Conservation (phyloP, 495 filamentous ascomycete species). For the Aspergillus panamensis region DNA sequence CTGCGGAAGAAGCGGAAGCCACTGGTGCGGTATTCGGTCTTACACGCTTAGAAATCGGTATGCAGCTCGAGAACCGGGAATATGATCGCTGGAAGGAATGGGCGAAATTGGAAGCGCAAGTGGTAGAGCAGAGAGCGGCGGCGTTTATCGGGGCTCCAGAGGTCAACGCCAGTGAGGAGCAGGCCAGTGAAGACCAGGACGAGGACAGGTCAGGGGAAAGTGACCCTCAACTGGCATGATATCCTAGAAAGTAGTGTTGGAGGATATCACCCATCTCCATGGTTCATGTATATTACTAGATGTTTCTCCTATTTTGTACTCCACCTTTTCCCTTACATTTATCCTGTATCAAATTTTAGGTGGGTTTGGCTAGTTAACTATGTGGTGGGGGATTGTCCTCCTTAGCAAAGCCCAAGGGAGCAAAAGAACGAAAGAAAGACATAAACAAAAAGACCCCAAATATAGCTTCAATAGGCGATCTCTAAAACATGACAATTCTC, state of each 20-base stretch:
- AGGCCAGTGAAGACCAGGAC: too few relatives aligned
- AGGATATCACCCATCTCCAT: conserved; percentile 17
- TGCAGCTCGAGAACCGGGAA: conserved; percentile 73
- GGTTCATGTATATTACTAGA: conserved; percentile 37
- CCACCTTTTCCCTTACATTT: not conserved
- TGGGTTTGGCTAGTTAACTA: not conserved
- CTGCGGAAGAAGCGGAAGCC: conserved; percentile 80
- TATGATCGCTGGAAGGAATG: conserved; percentile 81
- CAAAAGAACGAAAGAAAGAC: not conserved
- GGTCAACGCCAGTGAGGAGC: conserved; percentile 19
- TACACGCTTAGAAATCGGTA: conserved; percentile 65
- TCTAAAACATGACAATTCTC: not conserved
- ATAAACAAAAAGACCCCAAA: not conserved
- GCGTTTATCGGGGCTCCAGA: conserved; percentile 36
- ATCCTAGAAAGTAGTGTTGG: conserved; percentile 3
- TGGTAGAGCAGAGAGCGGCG: conserved; percentile 29
- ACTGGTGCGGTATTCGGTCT: conserved; percentile 86
- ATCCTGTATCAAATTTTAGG: conserved; percentile 1
- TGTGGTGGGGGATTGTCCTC: not conserved
- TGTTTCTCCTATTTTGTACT: conserved; percentile 5
- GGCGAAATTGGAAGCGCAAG: conserved; percentile 56
- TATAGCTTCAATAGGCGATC: not conserved
- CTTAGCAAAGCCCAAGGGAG: not conserved
- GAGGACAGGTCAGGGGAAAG: not conserved
- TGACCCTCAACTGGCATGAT: not conserved